A percentile compares a stretch with the other conserved stretches of the same genome.
These are phyloP conservation scores for Zopfia rhizophila DNA, from an alignment of 2,329 filamentous ascomycete species.

Conservation along the genomic window DNA sequence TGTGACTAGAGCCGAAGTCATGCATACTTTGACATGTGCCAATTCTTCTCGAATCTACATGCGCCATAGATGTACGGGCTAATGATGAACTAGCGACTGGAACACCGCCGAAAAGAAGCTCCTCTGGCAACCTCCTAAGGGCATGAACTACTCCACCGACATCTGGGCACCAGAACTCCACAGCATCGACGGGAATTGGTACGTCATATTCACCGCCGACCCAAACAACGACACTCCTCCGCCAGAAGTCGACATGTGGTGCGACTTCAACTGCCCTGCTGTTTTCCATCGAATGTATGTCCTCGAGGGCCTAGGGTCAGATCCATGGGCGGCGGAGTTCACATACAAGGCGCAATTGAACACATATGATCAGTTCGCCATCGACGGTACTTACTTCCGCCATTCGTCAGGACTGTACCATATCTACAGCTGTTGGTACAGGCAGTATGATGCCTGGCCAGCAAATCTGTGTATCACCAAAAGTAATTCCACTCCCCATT, in stretches of 20 bases:
- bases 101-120: slow-evolving; percentile 55
- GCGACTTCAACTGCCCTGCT: slow-evolving; percentile 61
- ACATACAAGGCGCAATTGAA: slow-evolving; percentile 59
- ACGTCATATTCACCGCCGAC: slow-evolving; percentile 64
- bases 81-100: slow-evolving; percentile 52
- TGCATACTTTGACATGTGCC: no score
- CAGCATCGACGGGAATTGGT: slow-evolving; percentile 59
- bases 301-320: slow-evolving; percentile 54
- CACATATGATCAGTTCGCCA: slow-evolving; percentile 64
- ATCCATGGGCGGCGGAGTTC: slow-evolving; percentile 59
- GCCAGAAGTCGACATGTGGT: slow-evolving; percentile 60
- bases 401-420: slow-evolving; percentile 52
- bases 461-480: slow-evolving; percentile 65
- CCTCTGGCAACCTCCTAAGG: slow-evolving; percentile 54
- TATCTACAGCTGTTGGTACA: slow-evolving; percentile 54
- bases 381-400: slow-evolving; percentile 64
- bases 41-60: no score
- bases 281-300: slow-evolving; percentile 65
- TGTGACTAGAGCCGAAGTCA: no score
- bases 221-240: slow-evolving; percentile 58
- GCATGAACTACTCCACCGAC: slow-evolving; percentile 58
- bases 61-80: neutral
- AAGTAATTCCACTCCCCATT: no score
- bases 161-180: slow-evolving; percentile 65
- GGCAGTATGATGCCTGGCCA: slow-evolving; percentile 61